Evolutionary conservation across 2,329 filamentous ascomycete genomes (phyloP).

Genomic region (Paraphoma chrysanthemicola): DNA sequence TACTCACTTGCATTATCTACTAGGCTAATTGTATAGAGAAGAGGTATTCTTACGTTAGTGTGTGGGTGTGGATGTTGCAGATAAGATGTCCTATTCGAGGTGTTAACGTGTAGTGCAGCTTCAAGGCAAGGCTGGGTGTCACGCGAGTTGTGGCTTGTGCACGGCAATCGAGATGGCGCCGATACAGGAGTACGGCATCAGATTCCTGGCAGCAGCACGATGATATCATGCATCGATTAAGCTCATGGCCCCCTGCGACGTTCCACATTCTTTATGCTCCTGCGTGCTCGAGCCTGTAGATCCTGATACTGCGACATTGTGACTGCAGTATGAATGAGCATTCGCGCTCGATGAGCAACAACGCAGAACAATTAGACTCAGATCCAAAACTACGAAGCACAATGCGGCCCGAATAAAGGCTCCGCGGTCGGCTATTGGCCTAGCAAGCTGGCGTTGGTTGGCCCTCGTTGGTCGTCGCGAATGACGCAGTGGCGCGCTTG

Average conservation of each 20-base stretch:
- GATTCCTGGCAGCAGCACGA: background rate
- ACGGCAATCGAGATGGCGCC: background rate
- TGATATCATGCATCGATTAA: slow-evolving; percentile 7
- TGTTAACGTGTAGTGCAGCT: no score
- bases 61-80: no score
- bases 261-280: slow-evolving; percentile 1
- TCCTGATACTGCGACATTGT: background rate
- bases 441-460: background rate
- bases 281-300: background rate
- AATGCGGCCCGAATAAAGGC: background rate
- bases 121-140: no score
- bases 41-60: no score
- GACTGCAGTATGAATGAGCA: background rate
- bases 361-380: background rate
- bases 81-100: no score
- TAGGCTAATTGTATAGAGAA: no score
- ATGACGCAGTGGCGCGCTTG: slow-evolving; percentile 8
- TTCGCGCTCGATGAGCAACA: background rate
- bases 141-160: background rate
- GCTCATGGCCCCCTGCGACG: slow-evolving; percentile 1
- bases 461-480: background rate
- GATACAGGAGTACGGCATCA: background rate
- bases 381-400: background rate
- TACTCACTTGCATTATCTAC: no score
- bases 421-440: background rate